Conservation (phyloP, 371 early-diverging fungal genomes). For the Dichotomocladium elegans region DNA sequence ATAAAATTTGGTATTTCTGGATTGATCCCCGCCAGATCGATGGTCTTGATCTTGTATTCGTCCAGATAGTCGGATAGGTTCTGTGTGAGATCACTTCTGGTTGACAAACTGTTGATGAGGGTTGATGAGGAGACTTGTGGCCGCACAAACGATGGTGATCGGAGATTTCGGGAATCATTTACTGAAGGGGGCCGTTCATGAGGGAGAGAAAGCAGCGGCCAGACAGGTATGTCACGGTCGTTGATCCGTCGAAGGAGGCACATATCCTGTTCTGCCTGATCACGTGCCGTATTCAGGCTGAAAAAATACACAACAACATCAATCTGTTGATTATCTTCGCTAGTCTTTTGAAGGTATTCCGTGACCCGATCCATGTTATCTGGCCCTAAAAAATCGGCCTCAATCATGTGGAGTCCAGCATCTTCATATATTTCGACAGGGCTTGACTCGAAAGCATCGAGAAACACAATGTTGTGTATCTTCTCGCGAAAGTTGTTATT, state of each 20-base stretch:
- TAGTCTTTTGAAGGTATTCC: not conserved
- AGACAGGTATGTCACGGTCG: not conserved
- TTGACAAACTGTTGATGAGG: not conserved
- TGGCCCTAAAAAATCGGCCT: constrained; percentile 19
- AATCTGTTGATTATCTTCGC: constrained; percentile 2
- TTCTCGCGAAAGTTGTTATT: constrained; percentile 3
- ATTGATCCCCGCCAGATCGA: constrained; percentile 5
- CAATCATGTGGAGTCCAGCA: constrained; percentile 15
- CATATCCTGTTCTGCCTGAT: too few species aligned
- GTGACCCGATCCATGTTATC: not conserved
- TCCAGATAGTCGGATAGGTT: not conserved
- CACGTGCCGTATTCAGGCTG: too few species aligned
- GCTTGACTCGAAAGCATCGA: not conserved
- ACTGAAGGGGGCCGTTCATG: not conserved
- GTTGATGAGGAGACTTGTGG: too few species aligned
- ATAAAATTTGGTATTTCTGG: constrained; percentile 4
- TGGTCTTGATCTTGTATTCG: not conserved
- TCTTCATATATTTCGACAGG: constrained; percentile 21
- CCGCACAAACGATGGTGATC: not conserved
- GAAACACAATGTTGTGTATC: constrained; percentile 7
- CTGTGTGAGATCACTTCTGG: not conserved
- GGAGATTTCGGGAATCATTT: not conserved
- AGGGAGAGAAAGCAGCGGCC: not conserved
- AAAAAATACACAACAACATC: constrained; percentile 17
- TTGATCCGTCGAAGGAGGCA: not conserved